A percentile compares a stretch with the other conserved stretches of the same genome.
phyloP scores from a whole-genome alignment of 495 filamentous ascomycete species.

The Trichoderma virens region DNA sequence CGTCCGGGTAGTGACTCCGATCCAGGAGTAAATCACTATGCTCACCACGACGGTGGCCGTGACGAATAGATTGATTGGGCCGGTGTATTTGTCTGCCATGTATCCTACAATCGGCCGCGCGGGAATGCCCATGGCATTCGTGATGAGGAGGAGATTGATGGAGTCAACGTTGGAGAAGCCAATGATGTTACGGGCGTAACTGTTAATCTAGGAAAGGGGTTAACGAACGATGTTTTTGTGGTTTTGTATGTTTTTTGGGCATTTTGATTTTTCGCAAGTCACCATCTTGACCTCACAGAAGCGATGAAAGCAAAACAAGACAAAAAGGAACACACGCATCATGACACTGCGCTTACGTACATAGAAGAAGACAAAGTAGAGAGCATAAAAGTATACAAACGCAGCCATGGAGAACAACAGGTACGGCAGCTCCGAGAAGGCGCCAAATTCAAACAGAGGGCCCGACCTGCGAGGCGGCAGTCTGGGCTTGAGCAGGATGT shows the following conservation, averaged over 20 bases:
- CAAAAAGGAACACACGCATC: background rate
- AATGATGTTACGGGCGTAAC: conserved; percentile 32
- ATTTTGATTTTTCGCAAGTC: no score
- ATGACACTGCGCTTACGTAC: conserved; percentile 22
- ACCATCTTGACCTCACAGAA: background rate
- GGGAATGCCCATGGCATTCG: conserved; percentile 33
- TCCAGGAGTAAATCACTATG: conserved; percentile 31
- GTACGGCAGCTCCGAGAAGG: conserved; percentile 35
- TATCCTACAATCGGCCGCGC: conserved; percentile 30
- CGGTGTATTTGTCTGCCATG: conserved; percentile 30
- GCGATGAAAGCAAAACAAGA: background rate
- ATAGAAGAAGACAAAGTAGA: conserved; percentile 41
- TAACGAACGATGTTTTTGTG: conserved; percentile 6
- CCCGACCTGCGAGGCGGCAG: conserved; percentile 25
- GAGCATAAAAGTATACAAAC: conserved; percentile 34
- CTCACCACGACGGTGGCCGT: conserved; percentile 25
- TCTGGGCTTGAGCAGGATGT: conserved; percentile 27
- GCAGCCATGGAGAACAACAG: conserved; percentile 28
- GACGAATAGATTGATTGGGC: conserved; percentile 33
- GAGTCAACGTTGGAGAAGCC: conserved; percentile 31
- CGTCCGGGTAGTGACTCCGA: conserved; percentile 23
- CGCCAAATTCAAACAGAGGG: conserved; percentile 33
- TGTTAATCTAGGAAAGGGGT: conserved; percentile 23
- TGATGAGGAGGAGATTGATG: conserved; percentile 34
- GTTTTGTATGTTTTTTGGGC: background rate